Percentiles rank a stretch among this genome's conserved stretches.
Evolutionary conservation across 306 rosid species (phyloP).

Genomic region (Urtica urens): DNA sequence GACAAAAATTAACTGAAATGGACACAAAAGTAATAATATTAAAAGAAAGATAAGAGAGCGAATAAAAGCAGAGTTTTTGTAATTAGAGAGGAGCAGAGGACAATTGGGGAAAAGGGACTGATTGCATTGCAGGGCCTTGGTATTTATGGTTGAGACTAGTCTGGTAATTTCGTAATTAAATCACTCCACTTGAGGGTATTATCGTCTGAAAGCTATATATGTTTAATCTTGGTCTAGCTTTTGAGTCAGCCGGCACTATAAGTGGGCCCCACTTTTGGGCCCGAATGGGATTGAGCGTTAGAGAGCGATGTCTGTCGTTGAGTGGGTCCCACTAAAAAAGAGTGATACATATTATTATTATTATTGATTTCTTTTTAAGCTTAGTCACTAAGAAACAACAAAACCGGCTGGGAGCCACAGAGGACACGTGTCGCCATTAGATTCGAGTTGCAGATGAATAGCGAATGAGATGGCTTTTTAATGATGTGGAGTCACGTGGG

Average conservation of each 20-base stretch:
- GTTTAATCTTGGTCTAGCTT: slow-evolving; percentile 40
- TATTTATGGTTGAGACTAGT: slow-evolving; percentile 27
- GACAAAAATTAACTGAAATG: too few relatives aligned
- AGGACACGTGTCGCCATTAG: background rate
- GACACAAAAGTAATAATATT: background rate
- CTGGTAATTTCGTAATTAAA: slow-evolving; percentile 8
- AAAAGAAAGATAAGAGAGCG: background rate
- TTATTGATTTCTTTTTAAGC: slow-evolving; percentile 18
- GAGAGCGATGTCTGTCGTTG: slow-evolving; percentile 22
- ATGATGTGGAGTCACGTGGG: slow-evolving; percentile 9
- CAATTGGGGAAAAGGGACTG: slow-evolving; percentile 74
- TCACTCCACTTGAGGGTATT: slow-evolving; percentile 12
- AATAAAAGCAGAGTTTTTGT: slow-evolving; percentile 7
- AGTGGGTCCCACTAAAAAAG: slow-evolving; percentile 25
- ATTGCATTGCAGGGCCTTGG: slow-evolving; percentile 31
- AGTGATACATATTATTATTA: too few relatives aligned
- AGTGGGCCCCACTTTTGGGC: slow-evolving; percentile 18
- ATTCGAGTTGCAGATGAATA: background rate
- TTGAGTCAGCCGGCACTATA: slow-evolving; percentile 76
- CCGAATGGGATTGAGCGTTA: slow-evolving; percentile 15
- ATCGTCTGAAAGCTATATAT: slow-evolving; percentile 8
- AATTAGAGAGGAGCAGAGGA: slow-evolving; percentile 23
- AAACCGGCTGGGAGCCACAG: slow-evolving; percentile 14
- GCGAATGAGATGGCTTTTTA: slow-evolving; percentile 23
- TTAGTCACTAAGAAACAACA: slow-evolving; percentile 47